A percentile compares a stretch with the other conserved stretches of the same genome.
Conservation (phyloP, 441 rosid genomes). For the Manihot esculenta region DNA sequence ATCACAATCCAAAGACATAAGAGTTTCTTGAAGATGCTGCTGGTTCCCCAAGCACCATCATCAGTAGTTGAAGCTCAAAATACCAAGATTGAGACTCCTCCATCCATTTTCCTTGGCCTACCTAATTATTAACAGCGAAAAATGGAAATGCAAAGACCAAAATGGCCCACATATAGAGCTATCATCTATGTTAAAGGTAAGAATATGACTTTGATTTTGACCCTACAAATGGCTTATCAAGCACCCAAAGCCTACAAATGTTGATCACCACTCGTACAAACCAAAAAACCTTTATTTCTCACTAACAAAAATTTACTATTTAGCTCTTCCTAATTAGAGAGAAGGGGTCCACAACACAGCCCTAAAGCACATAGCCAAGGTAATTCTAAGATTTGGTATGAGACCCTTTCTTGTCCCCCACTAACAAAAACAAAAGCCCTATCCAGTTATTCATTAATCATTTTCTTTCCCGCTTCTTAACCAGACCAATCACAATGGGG, state of each 20-base stretch:
- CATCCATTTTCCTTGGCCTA: constrained; percentile 18
- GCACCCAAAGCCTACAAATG: constrained; percentile 17
- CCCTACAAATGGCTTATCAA: constrained; percentile 31
- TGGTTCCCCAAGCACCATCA: constrained; percentile 20
- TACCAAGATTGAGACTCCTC: constrained; percentile 14
- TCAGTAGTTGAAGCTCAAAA: constrained; percentile 14
- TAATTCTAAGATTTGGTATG: constrained; percentile 2
- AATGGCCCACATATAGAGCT: constrained; percentile 25
- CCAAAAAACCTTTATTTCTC: constrained; percentile 12
- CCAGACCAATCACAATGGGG: constrained; percentile 24
- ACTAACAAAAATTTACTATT: too few species aligned
- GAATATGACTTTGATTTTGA: constrained; percentile 25
- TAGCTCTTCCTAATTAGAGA: too few species aligned
- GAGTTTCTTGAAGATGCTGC: constrained; percentile 13
- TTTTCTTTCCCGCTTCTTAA: constrained; percentile 26
- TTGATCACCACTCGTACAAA: constrained; percentile 20
- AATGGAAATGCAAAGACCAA: constrained; percentile 4
- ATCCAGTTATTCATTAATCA: constrained; percentile 35
- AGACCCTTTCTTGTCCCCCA: constrained; percentile 29
- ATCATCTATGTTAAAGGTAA: constrained; percentile 3
- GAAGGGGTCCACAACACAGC: constrained; percentile 21
- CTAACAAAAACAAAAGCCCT: constrained; percentile 23
- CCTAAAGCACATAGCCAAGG: constrained; percentile 13
- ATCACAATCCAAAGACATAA: too few species aligned
- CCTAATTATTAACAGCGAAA: background rate